phyloP scores from a whole-genome alignment of 305 asterid species.

The Fraxinus sp. region DNA sequence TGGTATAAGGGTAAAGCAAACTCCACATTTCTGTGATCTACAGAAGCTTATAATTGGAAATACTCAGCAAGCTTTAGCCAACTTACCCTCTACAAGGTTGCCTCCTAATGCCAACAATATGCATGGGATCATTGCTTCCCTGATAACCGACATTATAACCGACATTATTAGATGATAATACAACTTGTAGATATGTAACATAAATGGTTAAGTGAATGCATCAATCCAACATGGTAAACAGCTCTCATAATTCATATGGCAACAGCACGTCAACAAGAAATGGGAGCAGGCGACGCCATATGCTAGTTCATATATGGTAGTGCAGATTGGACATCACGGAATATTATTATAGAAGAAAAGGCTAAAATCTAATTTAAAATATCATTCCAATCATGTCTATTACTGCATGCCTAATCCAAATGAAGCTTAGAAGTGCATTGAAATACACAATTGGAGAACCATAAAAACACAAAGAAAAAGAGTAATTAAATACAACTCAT shows the following conservation, averaged over 20 bases:
- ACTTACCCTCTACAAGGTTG: constrained; percentile 87
- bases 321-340: neutral
- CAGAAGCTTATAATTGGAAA: neutral
- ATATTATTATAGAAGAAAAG: neutral
- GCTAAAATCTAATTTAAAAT: neutral
- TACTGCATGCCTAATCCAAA: neutral
- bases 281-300: neutral
- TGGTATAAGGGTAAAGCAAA: neutral
- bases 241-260: neutral
- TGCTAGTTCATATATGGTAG: neutral
- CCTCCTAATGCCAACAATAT: constrained; percentile 97
- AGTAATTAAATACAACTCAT: constrained; percentile 20
- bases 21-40: neutral
- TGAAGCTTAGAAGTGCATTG: neutral
- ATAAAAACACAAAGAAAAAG: constrained; percentile 8
- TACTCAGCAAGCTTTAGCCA: neutral
- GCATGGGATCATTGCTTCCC: constrained; percentile 99
- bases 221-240: neutral
- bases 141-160: constrained; percentile 35
- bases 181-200: constrained; percentile 6
- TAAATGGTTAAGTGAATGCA: neutral
- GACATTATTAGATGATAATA: constrained; percentile 23
- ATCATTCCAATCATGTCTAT: neutral
- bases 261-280: neutral
- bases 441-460: neutral